Base-by-base conservation (phyloP, 257 asterid genomes). In the Handroanthus guayacan region DNA sequence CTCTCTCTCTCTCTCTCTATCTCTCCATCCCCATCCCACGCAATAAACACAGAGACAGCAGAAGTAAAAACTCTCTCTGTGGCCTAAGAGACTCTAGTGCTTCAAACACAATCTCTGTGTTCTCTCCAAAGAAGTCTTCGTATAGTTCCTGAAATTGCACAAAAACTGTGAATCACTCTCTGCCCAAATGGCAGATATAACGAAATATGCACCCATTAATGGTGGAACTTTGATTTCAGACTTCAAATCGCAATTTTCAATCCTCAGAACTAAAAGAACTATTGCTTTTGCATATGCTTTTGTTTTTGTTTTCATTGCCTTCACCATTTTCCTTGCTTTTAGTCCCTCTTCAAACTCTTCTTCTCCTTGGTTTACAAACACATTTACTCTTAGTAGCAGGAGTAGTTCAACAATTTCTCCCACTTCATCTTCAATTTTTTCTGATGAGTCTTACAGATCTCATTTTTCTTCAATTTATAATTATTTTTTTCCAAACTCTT, bases 261-360 rank as follows among this genome's bases (percentile, higher is more conserved):
- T 84, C 13, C 16, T 75, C 25, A 86, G 84, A 66, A 76, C 89
- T 39, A 86, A 78, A 75, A 83, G 82, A 72, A 84, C 86, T 2
- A 80, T 80, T 1, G 77, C 87, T 54, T 70, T 86, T 51, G 94
- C 89, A 0, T 89, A 88, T 75, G 89, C 69, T 2, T 82, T 84
- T 44, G 48, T 92, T 47, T 89, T 92, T 62, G 45, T 81, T 47
- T 89, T 92, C 85, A 80, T 90, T 69, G 95, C 89, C 66, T 80
- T 89, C 82, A 85, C 97, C 39, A 88, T 86, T 74, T 87, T 92
- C 50, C 71, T 94, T 18, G 97, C 95, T 14, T 92, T 94, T 70
- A 79, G 83, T 31, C 98, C 97, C 20, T 87, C 96, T 16, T 61
- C 93, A 0, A 90, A 85, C 83, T 78, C 96, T 66, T 79, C 96